A percentile compares a stretch with the other conserved stretches of the same genome.
Evolutionary conservation across 352 stramenopile species (phyloP).

Genomic region (Phytophthora uliginosa): DNA sequence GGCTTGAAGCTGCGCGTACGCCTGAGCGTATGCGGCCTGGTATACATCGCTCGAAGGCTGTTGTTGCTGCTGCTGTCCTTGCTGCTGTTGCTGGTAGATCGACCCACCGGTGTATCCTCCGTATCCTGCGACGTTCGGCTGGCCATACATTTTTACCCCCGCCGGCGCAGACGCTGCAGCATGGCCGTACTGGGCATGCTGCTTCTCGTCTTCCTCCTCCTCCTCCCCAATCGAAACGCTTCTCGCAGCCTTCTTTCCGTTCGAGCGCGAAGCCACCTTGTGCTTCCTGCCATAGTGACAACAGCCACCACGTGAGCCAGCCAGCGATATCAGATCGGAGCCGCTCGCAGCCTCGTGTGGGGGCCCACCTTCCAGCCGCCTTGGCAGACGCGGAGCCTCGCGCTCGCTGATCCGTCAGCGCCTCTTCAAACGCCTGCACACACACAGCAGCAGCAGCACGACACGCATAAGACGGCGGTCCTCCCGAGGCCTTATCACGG

Average conservation of each 20-base stretch:
- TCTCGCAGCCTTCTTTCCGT: slow-evolving; percentile 33
- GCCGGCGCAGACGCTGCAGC: slow-evolving; percentile 1
- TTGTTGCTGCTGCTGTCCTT: slow-evolving; percentile 23
- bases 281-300: slow-evolving; percentile 34
- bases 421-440: slow-evolving; percentile 79
- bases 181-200: slow-evolving; percentile 6
- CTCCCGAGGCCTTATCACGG: background rate
- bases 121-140: slow-evolving; percentile 20
- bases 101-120: slow-evolving; percentile 4
- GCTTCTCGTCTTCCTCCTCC: slow-evolving; percentile 10
- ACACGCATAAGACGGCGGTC: slow-evolving; percentile 13
- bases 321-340: slow-evolving; percentile 18
- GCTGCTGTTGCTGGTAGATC: slow-evolving; percentile 17
- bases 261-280: slow-evolving; percentile 9
- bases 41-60: slow-evolving; percentile 55
- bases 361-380: slow-evolving; percentile 20
- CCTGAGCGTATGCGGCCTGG: slow-evolving; percentile 73
- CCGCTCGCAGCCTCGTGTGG: background rate
- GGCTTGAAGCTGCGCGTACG: slow-evolving; percentile 70
- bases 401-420: slow-evolving; percentile 56
- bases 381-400: slow-evolving; percentile 24
- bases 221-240: slow-evolving; percentile 33
- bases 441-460: background rate
- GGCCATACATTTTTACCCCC: slow-evolving; percentile 17
- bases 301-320: background rate